Conservation (phyloP, 441 rosid species). For the Brassica balearica region DNA sequence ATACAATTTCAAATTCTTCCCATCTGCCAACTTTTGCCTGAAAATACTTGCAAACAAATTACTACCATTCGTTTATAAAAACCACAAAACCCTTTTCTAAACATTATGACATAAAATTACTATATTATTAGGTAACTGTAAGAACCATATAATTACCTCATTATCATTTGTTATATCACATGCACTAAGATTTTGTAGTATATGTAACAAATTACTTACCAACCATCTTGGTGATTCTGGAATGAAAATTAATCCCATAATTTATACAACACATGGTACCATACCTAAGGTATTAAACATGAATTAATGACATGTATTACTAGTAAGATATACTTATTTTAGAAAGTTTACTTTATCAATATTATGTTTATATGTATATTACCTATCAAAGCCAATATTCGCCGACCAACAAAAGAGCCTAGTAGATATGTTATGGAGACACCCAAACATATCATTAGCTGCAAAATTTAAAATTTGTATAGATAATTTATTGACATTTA, state of each 20-base stretch:
- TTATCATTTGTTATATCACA: background rate
- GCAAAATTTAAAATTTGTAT: conserved; percentile 34
- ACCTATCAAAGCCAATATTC: conserved; percentile 73
- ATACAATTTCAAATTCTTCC: conserved; percentile 51
- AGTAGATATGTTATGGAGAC: conserved; percentile 67
- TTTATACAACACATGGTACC: conserved; percentile 57
- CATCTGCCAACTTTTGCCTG: conserved; percentile 59
- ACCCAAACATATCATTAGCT: conserved; percentile 87
- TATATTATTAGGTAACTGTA: background rate
- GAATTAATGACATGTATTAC: background rate
- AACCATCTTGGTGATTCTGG: conserved; percentile 73
- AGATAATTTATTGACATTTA: background rate
- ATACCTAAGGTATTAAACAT: conserved; percentile 40
- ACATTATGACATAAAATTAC: background rate
- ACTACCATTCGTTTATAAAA: background rate
- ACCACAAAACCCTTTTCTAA: background rate
- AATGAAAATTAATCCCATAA: conserved; percentile 54
- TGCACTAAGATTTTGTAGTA: background rate
- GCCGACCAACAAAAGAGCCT: conserved; percentile 70
- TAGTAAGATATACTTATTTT: background rate
- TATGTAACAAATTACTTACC: conserved; percentile 42
- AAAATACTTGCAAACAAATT: conserved; percentile 4
- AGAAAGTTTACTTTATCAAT: background rate
- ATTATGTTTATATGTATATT: conserved; percentile 24
- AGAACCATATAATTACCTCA: background rate